Evolutionary conservation across 345 rosid genomes (phyloP).

Genomic region (Eucalyptus microcorys): DNA sequence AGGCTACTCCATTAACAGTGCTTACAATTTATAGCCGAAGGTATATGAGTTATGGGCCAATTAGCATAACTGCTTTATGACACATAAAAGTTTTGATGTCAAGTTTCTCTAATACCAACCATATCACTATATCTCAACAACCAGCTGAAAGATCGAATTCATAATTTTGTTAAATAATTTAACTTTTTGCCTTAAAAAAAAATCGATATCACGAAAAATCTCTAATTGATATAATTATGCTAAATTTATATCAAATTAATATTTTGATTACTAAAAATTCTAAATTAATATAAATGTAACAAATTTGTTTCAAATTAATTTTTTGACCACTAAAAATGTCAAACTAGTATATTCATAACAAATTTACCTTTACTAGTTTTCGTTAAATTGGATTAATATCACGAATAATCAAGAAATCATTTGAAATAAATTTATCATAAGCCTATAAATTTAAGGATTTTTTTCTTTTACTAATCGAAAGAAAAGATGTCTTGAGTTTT

Average conservation of each 20-base stretch:
- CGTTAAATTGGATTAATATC: too few species aligned
- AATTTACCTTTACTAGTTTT: too few species aligned
- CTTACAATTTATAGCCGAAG: background rate
- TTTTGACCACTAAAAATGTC: too few species aligned
- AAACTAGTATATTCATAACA: rapidly evolving
- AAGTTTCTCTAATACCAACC: background rate
- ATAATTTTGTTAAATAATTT: background rate
- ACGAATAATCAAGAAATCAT: too few species aligned
- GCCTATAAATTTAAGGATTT: too few species aligned
- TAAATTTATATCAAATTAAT: too few species aligned
- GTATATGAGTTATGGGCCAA: background rate
- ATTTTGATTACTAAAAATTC: too few species aligned
- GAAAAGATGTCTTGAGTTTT: rapidly evolving
- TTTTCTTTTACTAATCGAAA: background rate
- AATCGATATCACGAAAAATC: rapidly evolving
- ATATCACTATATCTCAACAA: background rate
- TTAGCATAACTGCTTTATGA: background rate
- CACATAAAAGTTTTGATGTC: background rate
- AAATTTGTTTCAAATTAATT: too few species aligned
- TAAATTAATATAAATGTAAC: too few species aligned
- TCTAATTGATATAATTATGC: too few species aligned
- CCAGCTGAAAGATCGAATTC: background rate
- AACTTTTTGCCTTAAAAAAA: too few species aligned
- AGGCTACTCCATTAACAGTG: background rate
- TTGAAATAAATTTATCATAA: too few species aligned